phyloP scores from a whole-genome alignment of 257 asterid genomes.

The Lantana camara region DNA sequence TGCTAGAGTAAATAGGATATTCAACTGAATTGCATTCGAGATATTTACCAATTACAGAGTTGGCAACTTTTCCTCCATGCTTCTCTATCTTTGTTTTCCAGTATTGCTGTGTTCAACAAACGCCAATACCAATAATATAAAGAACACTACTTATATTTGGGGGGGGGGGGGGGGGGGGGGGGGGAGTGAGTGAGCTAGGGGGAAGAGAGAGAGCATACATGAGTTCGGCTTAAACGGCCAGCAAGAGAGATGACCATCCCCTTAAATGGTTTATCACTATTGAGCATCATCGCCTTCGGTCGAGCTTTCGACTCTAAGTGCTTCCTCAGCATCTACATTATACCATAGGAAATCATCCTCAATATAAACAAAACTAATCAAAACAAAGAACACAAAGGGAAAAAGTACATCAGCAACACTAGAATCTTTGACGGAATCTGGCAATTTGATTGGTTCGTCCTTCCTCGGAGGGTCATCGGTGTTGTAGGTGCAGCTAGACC shows the following conservation, averaged over 20 bases:
- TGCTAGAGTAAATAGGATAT: background rate
- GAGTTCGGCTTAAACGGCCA: slow-evolving; percentile 72
- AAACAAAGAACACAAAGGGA: background rate
- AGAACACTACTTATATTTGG: background rate
- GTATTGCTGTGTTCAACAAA: slow-evolving; percentile 53
- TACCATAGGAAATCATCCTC: background rate
- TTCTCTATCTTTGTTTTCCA: slow-evolving; percentile 82
- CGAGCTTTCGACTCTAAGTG: slow-evolving; percentile 46
- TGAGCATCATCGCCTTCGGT: slow-evolving; percentile 15
- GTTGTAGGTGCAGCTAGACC: slow-evolving; percentile 70
- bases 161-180: too few relatives aligned
- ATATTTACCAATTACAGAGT: slow-evolving; percentile 63
- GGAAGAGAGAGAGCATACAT: slow-evolving; percentile 51
- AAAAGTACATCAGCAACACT: slow-evolving; percentile 47
- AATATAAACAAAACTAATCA: too few relatives aligned
- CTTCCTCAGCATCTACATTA: slow-evolving; percentile 51
- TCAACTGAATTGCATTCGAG: background rate
- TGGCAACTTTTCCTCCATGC: slow-evolving; percentile 72
- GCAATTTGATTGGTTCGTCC: slow-evolving; percentile 55
- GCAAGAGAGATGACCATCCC: slow-evolving; percentile 75
- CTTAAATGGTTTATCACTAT: slow-evolving; percentile 50
- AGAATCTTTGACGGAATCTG: slow-evolving; percentile 57
- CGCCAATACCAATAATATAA: background rate
- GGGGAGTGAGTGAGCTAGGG: too few relatives aligned
- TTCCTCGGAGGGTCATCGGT: slow-evolving; percentile 65